A percentile compares a stretch with the other conserved stretches of the same genome.
phyloP scores from a whole-genome alignment of 2,329 filamentous ascomycete species.

The Emergomyces africanus region DNA sequence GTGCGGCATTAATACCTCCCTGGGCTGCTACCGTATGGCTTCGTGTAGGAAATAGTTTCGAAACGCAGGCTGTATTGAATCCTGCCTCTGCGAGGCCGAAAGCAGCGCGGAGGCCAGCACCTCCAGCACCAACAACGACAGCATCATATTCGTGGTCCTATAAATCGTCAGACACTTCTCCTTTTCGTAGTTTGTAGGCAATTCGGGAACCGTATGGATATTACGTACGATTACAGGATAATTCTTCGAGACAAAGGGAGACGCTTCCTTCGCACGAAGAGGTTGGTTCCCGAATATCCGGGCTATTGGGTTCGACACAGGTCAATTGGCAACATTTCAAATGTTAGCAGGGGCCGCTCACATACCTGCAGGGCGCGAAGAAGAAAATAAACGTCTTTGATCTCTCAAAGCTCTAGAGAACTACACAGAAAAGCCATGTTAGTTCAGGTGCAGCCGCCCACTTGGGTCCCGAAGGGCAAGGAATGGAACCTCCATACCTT shows the following conservation, averaged over 20 bases:
- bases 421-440: slow-evolving; percentile 28
- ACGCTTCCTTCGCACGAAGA: slow-evolving; percentile 85
- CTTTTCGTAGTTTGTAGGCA: neutral
- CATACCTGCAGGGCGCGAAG: slow-evolving; percentile 67
- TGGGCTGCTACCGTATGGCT: slow-evolving; percentile 56
- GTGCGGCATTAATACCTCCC: slow-evolving; percentile 50
- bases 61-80: slow-evolving; percentile 52
- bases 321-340: slow-evolving; percentile 1
- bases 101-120: slow-evolving; percentile 50
- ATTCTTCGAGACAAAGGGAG: slow-evolving; percentile 72
- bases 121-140: slow-evolving; percentile 60
- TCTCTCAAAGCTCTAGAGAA: slow-evolving; percentile 50
- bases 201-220: neutral
- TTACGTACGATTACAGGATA: slow-evolving; percentile 80
- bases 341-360: slow-evolving; percentile 10
- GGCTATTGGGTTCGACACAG: slow-evolving; percentile 38
- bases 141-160: slow-evolving; percentile 98
- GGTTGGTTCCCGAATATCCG: slow-evolving; percentile 76
- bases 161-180: slow-evolving; percentile 2
- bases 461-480: neutral
- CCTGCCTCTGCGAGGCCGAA: slow-evolving; percentile 52
- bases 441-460: neutral
- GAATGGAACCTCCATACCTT: slow-evolving; percentile 26
- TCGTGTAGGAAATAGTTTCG: slow-evolving; percentile 51
- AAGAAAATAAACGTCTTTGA: slow-evolving; percentile 71